These are phyloP conservation scores for Linum lewisii DNA, from an alignment of 345 rosid genomes.

Conservation along the genomic window DNA sequence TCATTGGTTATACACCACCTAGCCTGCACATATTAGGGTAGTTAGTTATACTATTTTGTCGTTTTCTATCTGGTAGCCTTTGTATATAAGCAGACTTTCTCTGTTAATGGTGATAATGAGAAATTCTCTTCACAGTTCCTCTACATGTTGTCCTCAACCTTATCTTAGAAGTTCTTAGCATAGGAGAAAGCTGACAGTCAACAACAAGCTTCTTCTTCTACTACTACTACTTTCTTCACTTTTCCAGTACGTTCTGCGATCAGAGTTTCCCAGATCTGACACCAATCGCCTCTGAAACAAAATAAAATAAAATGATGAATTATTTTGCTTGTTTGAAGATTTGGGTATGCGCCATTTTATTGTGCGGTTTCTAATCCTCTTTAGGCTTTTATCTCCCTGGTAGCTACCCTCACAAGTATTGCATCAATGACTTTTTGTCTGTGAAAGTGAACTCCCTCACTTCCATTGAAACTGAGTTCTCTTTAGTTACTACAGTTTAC, in stretches of 20 bases:
- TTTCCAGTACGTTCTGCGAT: constrained; percentile 22
- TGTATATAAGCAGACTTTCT: too few relatives aligned
- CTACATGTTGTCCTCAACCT: too few relatives aligned
- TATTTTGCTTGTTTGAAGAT: constrained; percentile 17
- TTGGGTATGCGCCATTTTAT: constrained; percentile 25
- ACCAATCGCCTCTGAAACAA: background rate
- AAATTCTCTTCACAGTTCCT: too few relatives aligned
- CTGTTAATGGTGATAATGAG: too few relatives aligned
- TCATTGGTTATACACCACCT: too few relatives aligned
- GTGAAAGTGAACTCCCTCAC: constrained; percentile 88
- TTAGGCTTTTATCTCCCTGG: constrained; percentile 70
- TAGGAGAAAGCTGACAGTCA: too few relatives aligned
- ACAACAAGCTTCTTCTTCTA: too few relatives aligned
- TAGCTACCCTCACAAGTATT: constrained; percentile 29
- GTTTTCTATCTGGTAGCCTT: too few relatives aligned
- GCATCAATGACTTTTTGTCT: constrained; percentile 40
- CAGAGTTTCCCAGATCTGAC: constrained; percentile 45
- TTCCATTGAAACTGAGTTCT: constrained; percentile 84
- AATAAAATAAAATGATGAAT: constrained; percentile 26
- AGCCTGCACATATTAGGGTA: too few relatives aligned
- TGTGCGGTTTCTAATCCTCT: constrained; percentile 32
- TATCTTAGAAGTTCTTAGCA: too few relatives aligned
- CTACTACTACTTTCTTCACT: too few relatives aligned
- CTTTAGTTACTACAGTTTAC: constrained; percentile 70
- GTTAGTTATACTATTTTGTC: too few relatives aligned